Evolutionary conservation across 2,329 filamentous ascomycete genomes (phyloP).

Genomic region (Microdochium bolleyi): DNA sequence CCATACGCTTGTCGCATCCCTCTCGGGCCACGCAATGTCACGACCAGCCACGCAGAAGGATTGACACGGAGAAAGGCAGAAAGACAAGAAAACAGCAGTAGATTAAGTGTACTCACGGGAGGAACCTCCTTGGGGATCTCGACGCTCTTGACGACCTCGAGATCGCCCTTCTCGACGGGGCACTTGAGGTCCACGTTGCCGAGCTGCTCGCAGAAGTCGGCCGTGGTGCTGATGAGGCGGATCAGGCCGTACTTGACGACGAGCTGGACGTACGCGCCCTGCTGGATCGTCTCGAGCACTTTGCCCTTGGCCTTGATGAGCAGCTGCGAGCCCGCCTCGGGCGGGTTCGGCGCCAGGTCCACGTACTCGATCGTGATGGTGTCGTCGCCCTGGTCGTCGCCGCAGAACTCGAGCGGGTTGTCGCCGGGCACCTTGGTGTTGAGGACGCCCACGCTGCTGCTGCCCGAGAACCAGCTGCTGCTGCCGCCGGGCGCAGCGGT

Average conservation of each 20-base stretch:
- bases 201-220: constrained; percentile 84
- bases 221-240: constrained; percentile 70
- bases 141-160: constrained; percentile 71
- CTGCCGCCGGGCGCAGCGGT: constrained; percentile 32
- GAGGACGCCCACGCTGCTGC: constrained; percentile 33
- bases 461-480: constrained; percentile 30
- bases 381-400: constrained; percentile 56
- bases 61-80: constrained; percentile 12
- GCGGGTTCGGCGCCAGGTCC: constrained; percentile 79
- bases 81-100: too few species aligned
- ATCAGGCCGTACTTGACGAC: constrained; percentile 94
- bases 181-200: constrained; percentile 83
- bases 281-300: constrained; percentile 62
- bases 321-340: constrained; percentile 69
- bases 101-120: constrained; percentile 76
- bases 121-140: constrained; percentile 82
- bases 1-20: too few species aligned
- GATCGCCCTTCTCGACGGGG: constrained; percentile 72
- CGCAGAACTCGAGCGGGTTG: constrained; percentile 77
- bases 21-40: too few species aligned
- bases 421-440: constrained; percentile 64
- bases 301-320: constrained; percentile 70
- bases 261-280: constrained; percentile 75
- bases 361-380: constrained; percentile 72
- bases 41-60: too few species aligned